Base-by-base conservation (phyloP, 495 filamentous ascomycete genomes). In the Alectoria sarmentosa region DNA sequence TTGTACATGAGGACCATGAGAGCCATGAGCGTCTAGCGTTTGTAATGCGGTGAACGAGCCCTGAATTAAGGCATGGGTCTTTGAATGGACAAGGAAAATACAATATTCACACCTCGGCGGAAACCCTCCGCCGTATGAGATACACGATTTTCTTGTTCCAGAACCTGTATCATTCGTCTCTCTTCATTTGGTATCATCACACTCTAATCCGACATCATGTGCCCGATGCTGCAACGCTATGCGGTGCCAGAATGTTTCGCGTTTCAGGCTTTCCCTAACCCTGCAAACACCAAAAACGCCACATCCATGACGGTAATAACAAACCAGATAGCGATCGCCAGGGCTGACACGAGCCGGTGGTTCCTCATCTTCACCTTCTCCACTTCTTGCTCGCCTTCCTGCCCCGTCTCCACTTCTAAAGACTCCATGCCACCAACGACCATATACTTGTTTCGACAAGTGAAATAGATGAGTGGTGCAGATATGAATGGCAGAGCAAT, bases 391-490 rank as follows among this genome's bases (percentile, higher is more conserved):
- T 71, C 68, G 5, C 36, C 36, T 4, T 37, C 41, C 72, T 30
- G 63, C 56, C 37, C 60, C 60, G n/a, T n/a, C n/a, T 76, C 73
- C 41, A 66, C 66, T 36, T 41, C 56, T n/a, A 34, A 26, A 42
- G 52, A 13, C 17, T 69, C 67, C 37, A 72, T 70, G 10, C 72
- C 69, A 19, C 74, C 70, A 9, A 90, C 90, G 30, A 82, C 88
- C 92, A 96, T 96, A 72, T 90, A 94, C 67, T 84, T 82, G 65
- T 87, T 86, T 54, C 86, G 79, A 65, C 88, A 90, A 1, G 92
- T 96, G 69, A 96, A 96, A 73, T 86, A 96, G 67, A 96, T 88
- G 28, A 96, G 76, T 26, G 92, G 92, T 6, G 90, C 90, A 15
- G 82, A 85, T 37, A 93, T 85, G 71, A 96, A 90, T 1, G 91